Evolutionary conservation across 257 asterid genomes (phyloP), one percentile per base, ranked within the genome.

Genomic region (Scutellaria barbata): DNA sequence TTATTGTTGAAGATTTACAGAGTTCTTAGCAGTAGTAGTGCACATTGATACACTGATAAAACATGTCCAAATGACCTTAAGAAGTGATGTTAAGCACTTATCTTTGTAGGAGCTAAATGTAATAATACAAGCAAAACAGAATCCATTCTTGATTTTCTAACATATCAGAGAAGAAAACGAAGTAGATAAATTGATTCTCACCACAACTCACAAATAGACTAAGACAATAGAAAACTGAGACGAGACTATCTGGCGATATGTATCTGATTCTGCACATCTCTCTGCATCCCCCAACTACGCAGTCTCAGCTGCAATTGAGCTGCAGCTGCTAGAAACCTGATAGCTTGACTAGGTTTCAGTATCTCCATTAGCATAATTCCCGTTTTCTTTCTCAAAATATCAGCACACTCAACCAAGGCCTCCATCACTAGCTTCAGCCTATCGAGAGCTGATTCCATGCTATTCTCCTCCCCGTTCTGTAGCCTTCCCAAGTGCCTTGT

Each of bases 321-420:
- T 7, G 54, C 75, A 8, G 78, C 85, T 0, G 81, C 87, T 39
- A 86, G 47, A 73, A 83, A 83, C 66, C 63, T 56, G 10, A 81
- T 33, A 0, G 64, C 59, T 40, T 81, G 85, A 10, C 54, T 1
- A 11, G 84, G 72, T 20, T 61, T 71, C 7, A 86, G 66, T 13
- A 74, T 81, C 33, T 74, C 84, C 58, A 83, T n/a, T 17, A 81
- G 35, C 68, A 55, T 47, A 12, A n/a, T 2, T 0, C 67, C 45
- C 0, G 79, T 76, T 59, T 60, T 86, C 48, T 10, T 59, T 41
- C 84, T 83, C 68, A 81, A 46, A 46, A 63, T 14, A 57, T 86
- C 87, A 11, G 84, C 88, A 5, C 77, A 59, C 30, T 75, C 77
- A 1, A 83, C 72, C 6, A 81, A 53, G 14, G 35, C 71, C 73